Conservation (phyloP, 169 alveolate species). For the Eimeria brunetti region DNA sequence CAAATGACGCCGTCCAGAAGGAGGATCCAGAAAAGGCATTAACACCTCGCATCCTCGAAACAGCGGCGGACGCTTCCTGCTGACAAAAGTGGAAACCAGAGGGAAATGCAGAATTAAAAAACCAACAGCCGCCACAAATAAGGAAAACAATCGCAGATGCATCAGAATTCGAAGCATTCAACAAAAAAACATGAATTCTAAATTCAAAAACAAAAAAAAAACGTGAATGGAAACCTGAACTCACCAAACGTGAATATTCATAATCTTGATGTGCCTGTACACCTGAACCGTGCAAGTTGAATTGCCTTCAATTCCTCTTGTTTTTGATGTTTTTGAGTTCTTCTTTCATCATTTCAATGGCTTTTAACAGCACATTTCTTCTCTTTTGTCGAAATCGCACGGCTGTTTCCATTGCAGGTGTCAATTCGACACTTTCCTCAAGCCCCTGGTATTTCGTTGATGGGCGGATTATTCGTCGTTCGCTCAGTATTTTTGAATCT, state of each 20-base stretch:
- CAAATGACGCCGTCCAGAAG: not conserved
- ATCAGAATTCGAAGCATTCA: too few species aligned
- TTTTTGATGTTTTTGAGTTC: not conserved
- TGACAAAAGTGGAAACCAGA: too few species aligned
- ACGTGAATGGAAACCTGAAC: too few species aligned
- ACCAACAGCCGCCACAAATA: too few species aligned
- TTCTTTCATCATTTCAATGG: not conserved
- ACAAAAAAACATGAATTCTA: too few species aligned
- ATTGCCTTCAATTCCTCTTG: too few species aligned
- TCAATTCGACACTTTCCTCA: not conserved
- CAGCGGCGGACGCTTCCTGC: not conserved
- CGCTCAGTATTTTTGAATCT: not conserved
- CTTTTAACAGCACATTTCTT: not conserved
- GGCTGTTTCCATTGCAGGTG: not conserved
- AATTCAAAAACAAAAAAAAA: too few species aligned
- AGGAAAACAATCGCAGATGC: too few species aligned
- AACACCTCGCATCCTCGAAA: not conserved
- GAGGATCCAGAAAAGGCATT: not conserved
- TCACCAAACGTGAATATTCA: too few species aligned
- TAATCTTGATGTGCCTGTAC: slow-evolving; percentile 1
- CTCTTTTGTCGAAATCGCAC: not conserved
- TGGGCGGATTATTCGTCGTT: not conserved
- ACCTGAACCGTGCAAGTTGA: not conserved
- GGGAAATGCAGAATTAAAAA: too few species aligned
- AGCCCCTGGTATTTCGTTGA: not conserved